These are phyloP conservation scores for Ceriops zippeliana DNA, from an alignment of 345 rosid species.

Conservation along the genomic window DNA sequence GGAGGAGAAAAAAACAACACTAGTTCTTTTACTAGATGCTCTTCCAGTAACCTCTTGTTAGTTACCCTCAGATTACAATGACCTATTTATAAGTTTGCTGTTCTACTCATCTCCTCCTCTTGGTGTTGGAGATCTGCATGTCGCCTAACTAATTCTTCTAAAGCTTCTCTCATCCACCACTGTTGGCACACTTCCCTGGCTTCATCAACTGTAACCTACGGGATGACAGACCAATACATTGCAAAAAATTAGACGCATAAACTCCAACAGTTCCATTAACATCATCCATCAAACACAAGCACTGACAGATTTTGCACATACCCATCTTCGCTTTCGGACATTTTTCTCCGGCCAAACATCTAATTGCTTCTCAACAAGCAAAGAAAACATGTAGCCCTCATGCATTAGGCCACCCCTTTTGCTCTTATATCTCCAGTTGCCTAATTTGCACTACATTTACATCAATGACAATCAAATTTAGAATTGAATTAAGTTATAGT, in stretches of 20 bases:
- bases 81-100: neutral
- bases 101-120: neutral
- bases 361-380: constrained; percentile 42
- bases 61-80: too few relatives aligned
- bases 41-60: too few relatives aligned
- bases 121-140: neutral
- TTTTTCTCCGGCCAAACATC: constrained; percentile 52
- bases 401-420: constrained; percentile 46
- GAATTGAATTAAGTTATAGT: neutral
- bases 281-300: neutral
- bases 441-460: constrained; percentile 35
- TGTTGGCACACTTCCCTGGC: constrained; percentile 44
- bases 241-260: neutral
- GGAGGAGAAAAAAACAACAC: too few relatives aligned
- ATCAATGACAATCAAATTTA: neutral
- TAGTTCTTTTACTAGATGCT: too few relatives aligned
- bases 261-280: neutral
- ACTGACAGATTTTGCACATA: constrained; percentile 12
- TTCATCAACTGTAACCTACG: constrained; percentile 38
- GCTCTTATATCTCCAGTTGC: constrained; percentile 51
- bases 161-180: constrained; percentile 60
- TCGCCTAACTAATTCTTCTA: constrained; percentile 35
- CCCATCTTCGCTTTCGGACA: constrained; percentile 48
- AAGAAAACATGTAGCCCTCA: constrained; percentile 49
- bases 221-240: neutral